Percentiles rank a stretch among this genome's conserved stretches.
Conservation (phyloP, 345 rosid species). For the Conringia planisiliqua region DNA sequence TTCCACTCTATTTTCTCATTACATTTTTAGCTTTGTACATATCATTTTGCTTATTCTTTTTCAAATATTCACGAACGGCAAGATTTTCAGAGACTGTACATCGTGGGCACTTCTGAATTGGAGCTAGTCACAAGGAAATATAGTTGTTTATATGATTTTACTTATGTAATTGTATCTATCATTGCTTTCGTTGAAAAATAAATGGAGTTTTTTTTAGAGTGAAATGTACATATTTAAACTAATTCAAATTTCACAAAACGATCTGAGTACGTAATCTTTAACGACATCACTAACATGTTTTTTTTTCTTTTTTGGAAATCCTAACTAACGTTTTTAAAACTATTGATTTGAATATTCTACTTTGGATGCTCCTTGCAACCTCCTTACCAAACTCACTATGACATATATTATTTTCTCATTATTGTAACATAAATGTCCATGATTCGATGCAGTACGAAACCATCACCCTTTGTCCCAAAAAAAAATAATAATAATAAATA, state of each 20-base stretch:
- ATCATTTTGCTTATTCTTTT: background rate
- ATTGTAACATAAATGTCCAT: conserved; percentile 8
- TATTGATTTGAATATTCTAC: background rate
- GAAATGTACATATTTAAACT: background rate
- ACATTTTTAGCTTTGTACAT: background rate
- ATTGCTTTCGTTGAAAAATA: background rate
- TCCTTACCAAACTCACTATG: conserved; percentile 14
- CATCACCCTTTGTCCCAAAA: background rate
- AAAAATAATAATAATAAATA: too few species aligned
- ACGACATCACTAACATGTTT: background rate
- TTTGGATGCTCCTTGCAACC: conserved; percentile 7
- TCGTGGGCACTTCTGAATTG: background rate
- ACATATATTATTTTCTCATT: conserved; percentile 1
- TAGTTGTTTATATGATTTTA: background rate
- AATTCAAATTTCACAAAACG: too few species aligned
- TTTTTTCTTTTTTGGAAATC: background rate
- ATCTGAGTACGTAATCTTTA: background rate
- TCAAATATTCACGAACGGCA: background rate
- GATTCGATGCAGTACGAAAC: conserved; percentile 7
- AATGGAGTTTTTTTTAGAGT: background rate
- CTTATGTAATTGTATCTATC: background rate
- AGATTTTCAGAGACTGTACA: background rate
- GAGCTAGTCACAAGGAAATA: background rate
- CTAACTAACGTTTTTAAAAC: background rate
- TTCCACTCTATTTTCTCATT: background rate